Percentiles rank a stretch among this genome's conserved stretches.
phyloP scores from a whole-genome alignment of 257 asterid species.

The Henckelia pumila region DNA sequence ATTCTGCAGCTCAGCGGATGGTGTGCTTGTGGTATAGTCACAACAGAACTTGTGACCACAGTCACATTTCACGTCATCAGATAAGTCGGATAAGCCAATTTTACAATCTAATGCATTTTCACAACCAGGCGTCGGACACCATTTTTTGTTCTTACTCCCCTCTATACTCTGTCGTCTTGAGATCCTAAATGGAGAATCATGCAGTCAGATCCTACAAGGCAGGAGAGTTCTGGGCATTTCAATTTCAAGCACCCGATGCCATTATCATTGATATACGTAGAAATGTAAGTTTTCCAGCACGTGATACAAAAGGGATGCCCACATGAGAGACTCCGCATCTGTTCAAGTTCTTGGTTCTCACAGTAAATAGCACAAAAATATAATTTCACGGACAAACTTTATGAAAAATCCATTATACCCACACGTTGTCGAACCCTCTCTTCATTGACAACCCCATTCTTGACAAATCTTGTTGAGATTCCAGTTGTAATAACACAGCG shows the following conservation, averaged over 20 bases:
- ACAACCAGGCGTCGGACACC: constrained; percentile 52
- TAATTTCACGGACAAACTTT: background rate
- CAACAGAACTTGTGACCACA: constrained; percentile 36
- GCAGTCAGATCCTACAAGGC: constrained; percentile 14
- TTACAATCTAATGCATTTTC: constrained; percentile 27
- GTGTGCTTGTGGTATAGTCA: constrained; percentile 39
- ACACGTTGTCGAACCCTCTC: too few relatives aligned
- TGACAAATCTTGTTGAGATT: too few relatives aligned
- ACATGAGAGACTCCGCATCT: constrained; percentile 14
- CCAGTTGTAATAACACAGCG: too few relatives aligned
- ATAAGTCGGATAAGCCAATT: background rate
- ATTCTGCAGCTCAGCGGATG: constrained; percentile 39
- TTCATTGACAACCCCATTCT: too few relatives aligned
- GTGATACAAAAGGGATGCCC: constrained; percentile 34
- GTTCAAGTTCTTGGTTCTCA: background rate
- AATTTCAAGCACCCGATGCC: constrained; percentile 39
- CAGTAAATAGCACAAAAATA: constrained; percentile 25
- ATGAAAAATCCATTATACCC: too few relatives aligned
- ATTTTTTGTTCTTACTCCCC: constrained; percentile 12
- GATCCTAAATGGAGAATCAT: constrained; percentile 22
- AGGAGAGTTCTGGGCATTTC: constrained; percentile 36
- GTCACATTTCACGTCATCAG: constrained; percentile 33
- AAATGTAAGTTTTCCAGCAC: constrained; percentile 32
- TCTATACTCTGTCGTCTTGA: constrained; percentile 23
- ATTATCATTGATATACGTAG: constrained; percentile 23